Percentiles rank a stretch among this genome's conserved stretches.
Conservation (phyloP, 2,329 filamentous ascomycete species). For the Thelonectria discophora region DNA sequence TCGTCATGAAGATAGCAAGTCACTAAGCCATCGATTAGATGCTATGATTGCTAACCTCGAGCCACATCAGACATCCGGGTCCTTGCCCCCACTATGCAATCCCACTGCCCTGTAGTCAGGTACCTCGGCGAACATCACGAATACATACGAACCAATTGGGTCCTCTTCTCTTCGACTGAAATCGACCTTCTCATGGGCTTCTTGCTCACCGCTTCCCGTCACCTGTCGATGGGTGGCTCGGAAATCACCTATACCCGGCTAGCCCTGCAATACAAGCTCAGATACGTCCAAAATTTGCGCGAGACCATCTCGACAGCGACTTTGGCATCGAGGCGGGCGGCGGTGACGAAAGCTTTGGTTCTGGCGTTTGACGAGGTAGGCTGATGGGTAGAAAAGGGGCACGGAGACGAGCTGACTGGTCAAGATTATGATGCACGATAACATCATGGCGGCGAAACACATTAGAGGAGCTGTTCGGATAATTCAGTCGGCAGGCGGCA, state of each 20-base stretch:
- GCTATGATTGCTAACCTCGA: not conserved
- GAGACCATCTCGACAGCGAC: conserved; percentile 1
- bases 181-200: conserved; percentile 24
- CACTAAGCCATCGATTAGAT: too few species aligned
- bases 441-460: conserved; percentile 21
- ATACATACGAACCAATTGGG: conserved; percentile 20
- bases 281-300: conserved; percentile 15
- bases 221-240: conserved; percentile 8
- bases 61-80: conserved; percentile 14
- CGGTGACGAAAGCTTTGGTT: conserved; percentile 22
- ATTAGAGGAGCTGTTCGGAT: conserved; percentile 19
- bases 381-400: too few species aligned
- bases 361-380: conserved; percentile 26
- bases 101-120: conserved; percentile 22
- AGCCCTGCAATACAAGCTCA: conserved; percentile 27
- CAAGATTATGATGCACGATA: conserved; percentile 24
- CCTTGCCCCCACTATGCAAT: conserved; percentile 17
- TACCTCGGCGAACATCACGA: conserved; percentile 5
- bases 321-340: not conserved
- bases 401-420: not conserved
- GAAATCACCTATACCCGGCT: conserved; percentile 11
- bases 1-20: not conserved
- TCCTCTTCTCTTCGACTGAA: conserved; percentile 22
- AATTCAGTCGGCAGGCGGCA: conserved; percentile 13
- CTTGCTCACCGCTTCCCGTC: conserved; percentile 23